Conservation (phyloP, 768 basidiomycete genomes). For the Tricholoma sp. region DNA sequence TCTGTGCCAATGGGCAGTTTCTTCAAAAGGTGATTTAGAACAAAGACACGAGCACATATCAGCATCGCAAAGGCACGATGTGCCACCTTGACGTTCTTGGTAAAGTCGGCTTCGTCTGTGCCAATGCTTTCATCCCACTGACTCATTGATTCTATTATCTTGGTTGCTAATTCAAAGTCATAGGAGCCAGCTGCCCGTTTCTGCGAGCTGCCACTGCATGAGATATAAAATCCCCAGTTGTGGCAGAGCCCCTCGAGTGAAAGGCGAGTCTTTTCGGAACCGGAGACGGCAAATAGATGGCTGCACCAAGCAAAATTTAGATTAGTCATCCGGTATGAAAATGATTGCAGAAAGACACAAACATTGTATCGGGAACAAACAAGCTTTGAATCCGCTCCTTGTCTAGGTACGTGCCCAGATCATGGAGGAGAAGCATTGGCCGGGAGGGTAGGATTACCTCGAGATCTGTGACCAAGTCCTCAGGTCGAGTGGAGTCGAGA, state of each 20-base stretch:
- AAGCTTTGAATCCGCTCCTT: no score
- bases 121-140: slow-evolving; percentile 1
- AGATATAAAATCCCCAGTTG: slow-evolving; percentile 14
- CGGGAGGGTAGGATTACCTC: no score
- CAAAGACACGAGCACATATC: slow-evolving; percentile 9
- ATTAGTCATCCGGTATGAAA: background rate
- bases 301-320: background rate
- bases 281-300: background rate
- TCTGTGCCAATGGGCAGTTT: slow-evolving; percentile 4
- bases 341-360: background rate
- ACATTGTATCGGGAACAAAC: background rate
- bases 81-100: slow-evolving; percentile 5
- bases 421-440: no score
- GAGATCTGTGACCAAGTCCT: no score
- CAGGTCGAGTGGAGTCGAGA: no score
- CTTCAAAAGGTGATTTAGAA: slow-evolving; percentile 8
- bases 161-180: slow-evolving; percentile 5
- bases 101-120: background rate
- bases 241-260: slow-evolving; percentile 5
- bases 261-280: slow-evolving; percentile 6
- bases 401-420: no score
- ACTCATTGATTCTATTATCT: slow-evolving; percentile 1
- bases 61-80: slow-evolving; percentile 10
- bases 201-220: slow-evolving; percentile 21
- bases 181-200: background rate